These are phyloP conservation scores for Skeletonema potamos DNA, from an alignment of 108 stramenopile species.

Conservation along the genomic window DNA sequence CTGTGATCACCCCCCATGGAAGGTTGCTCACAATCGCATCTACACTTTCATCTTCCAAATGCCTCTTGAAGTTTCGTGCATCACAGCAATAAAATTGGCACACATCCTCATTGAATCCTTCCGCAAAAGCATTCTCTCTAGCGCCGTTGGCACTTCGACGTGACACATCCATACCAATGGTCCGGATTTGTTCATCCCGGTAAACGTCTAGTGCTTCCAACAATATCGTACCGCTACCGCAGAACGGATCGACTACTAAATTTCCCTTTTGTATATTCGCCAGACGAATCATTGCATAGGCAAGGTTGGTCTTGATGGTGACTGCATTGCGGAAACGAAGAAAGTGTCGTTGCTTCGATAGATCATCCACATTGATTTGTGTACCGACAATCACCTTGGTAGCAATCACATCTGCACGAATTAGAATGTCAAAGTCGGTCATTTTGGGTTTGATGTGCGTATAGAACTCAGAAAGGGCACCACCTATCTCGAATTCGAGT, in stretches of 20 bases:
- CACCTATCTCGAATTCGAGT: slow-evolving; percentile 68
- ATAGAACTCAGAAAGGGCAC: slow-evolving; percentile 61
- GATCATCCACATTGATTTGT: slow-evolving; percentile 65
- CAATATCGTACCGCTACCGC: slow-evolving; percentile 59
- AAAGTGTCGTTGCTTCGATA: slow-evolving; percentile 64
- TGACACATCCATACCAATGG: slow-evolving; percentile 70
- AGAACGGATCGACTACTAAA: slow-evolving; percentile 58
- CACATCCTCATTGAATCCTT: slow-evolving; percentile 48
- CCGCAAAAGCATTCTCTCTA: slow-evolving; percentile 57
- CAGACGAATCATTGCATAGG: slow-evolving; percentile 65
- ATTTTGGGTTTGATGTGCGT: slow-evolving; percentile 54
- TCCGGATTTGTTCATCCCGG: slow-evolving; percentile 30
- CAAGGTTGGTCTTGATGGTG: slow-evolving; percentile 73
- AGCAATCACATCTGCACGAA: slow-evolving; percentile 62
- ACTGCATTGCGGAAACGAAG: slow-evolving; percentile 67
- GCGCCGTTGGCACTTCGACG: slow-evolving; percentile 58
- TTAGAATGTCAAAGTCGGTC: slow-evolving; percentile 61
- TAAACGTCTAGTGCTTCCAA: slow-evolving; percentile 61
- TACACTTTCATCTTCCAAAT: slow-evolving; percentile 58
- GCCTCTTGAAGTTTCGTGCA: slow-evolving; percentile 54
- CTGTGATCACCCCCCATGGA: slow-evolving; percentile 75
- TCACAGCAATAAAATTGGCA: slow-evolving; percentile 65
- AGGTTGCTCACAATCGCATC: slow-evolving; percentile 64
- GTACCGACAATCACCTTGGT: slow-evolving; percentile 59
- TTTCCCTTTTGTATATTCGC: slow-evolving; percentile 51